These are phyloP conservation scores for Calocybe gangraenosa DNA, from an alignment of 768 basidiomycete species.

Conservation along the genomic window DNA sequence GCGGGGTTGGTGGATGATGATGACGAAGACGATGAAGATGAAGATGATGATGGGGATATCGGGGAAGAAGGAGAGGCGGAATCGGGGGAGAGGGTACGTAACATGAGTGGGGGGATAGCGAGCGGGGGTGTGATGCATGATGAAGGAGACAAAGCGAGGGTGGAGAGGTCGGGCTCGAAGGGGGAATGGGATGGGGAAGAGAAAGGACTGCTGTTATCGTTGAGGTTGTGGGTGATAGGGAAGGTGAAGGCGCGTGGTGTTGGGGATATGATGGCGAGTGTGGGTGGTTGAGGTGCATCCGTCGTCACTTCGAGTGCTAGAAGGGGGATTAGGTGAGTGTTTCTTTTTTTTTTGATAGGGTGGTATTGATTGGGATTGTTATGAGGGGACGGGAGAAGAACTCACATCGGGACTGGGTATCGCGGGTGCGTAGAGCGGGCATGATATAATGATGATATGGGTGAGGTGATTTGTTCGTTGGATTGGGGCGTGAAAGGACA, in stretches of 20 bases:
- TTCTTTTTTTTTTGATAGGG: too few species aligned
- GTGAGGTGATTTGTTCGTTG: conserved; percentile 11
- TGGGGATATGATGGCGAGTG: conserved; percentile 60
- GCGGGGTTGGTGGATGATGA: conserved; percentile 26
- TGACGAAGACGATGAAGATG: conserved; percentile 27
- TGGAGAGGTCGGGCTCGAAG: conserved; percentile 67
- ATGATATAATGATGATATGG: conserved; percentile 38
- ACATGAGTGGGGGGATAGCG: not conserved
- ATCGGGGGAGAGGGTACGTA: conserved; percentile 40
- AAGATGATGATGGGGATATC: conserved; percentile 2
- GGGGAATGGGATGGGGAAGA: conserved; percentile 66
- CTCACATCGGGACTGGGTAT: conserved; percentile 54
- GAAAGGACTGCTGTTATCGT: conserved; percentile 67
- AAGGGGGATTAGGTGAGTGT: conserved; percentile 13
- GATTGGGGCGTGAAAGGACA: conserved; percentile 22
- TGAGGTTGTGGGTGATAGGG: conserved; percentile 55
- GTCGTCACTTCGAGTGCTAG: conserved; percentile 75
- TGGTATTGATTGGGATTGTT: conserved; percentile 5
- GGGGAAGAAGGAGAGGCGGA: conserved; percentile 32
- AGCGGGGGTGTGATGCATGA: conserved; percentile 32
- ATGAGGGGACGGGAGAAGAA: conserved; percentile 12
- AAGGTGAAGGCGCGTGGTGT: conserved; percentile 72
- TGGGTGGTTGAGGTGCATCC: conserved; percentile 52
- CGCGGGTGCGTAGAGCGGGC: conserved; percentile 78
- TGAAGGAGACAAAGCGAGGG: conserved; percentile 38